Percentiles rank a stretch among this genome's conserved stretches.
Conservation (phyloP, 768 basidiomycete genomes). For the Tylopilus sp. region DNA sequence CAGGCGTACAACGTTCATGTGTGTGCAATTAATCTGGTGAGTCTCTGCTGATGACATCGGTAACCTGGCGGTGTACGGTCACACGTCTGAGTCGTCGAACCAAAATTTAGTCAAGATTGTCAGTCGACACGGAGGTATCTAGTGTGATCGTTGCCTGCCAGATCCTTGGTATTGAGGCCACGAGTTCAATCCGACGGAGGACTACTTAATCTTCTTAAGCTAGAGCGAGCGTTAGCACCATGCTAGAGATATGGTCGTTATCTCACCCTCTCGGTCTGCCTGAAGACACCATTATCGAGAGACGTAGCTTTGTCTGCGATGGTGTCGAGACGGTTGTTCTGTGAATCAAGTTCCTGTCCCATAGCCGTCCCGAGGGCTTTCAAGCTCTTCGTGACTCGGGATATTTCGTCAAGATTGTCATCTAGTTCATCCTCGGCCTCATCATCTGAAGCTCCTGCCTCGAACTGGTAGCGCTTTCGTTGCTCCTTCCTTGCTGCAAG, state of each 20-base stretch:
- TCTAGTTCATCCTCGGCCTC: conserved; percentile 95
- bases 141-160: not conserved
- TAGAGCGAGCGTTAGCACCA: conserved; percentile 23
- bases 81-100: not conserved
- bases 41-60: too few relatives aligned
- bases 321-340: conserved; percentile 75
- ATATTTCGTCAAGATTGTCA: conserved; percentile 84
- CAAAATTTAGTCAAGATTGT: not conserved
- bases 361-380: conserved; percentile 78
- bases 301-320: conserved; percentile 76
- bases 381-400: conserved; percentile 70
- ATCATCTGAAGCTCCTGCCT: conserved; percentile 86
- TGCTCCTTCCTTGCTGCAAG: conserved; percentile 59
- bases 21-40: too few relatives aligned
- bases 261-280: conserved; percentile 78
- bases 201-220: conserved; percentile 61
- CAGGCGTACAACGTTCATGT: not conserved
- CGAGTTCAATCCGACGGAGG: not conserved
- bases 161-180: not conserved
- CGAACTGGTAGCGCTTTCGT: conserved; percentile 86
- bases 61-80: not conserved
- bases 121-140: conserved; percentile 18
- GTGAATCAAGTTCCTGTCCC: conserved; percentile 84
- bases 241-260: conserved; percentile 22
- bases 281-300: conserved; percentile 72